These are phyloP conservation scores for Moesziomyces globuligerus DNA, from an alignment of 1,284 basidiomycete genomes.

Conservation along the genomic window DNA sequence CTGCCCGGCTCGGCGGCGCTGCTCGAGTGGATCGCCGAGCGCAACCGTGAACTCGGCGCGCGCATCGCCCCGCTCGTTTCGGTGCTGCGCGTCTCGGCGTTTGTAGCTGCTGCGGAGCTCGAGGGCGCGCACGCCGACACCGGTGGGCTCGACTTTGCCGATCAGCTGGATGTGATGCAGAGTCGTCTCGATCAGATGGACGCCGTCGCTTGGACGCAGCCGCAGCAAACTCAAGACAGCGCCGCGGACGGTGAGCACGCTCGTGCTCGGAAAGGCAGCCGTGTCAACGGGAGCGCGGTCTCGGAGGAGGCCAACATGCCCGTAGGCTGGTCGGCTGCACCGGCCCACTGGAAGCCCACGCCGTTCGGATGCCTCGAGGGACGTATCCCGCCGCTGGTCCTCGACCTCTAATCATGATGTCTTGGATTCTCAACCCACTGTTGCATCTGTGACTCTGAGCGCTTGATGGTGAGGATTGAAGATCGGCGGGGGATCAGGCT, in stretches of 20 bases:
- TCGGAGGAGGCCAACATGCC: slow-evolving; percentile 9
- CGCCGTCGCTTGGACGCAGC: neutral
- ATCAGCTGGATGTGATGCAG: slow-evolving; percentile 22
- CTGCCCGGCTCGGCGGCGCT: slow-evolving; percentile 1
- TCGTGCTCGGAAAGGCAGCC: too few relatives aligned
- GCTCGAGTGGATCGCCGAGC: slow-evolving; percentile 20
- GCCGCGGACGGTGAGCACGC: too few relatives aligned
- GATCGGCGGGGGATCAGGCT: too few relatives aligned
- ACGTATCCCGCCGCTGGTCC: slow-evolving; percentile 23
- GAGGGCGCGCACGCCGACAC: neutral
- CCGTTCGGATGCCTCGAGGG: slow-evolving; percentile 34
- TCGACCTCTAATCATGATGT: slow-evolving; percentile 1
- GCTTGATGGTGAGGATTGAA: too few relatives aligned
- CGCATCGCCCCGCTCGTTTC: slow-evolving; percentile 14
- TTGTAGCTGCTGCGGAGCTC: neutral
- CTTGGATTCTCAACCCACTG: neutral
- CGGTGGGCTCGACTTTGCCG: slow-evolving; percentile 18
- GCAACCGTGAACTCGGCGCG: slow-evolving; percentile 9
- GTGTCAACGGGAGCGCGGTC: neutral
- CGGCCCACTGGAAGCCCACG: slow-evolving; percentile 18
- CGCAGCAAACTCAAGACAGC: neutral
- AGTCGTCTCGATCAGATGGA: slow-evolving; percentile 5
- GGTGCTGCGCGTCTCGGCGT: slow-evolving; percentile 9
- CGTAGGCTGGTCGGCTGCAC: slow-evolving; percentile 16
- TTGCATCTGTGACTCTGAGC: too few relatives aligned